A percentile compares a stretch with the other conserved stretches of the same genome.
phyloP scores from a whole-genome alignment of 2,329 filamentous ascomycete genomes.

The Cladophialophora yegresii region DNA sequence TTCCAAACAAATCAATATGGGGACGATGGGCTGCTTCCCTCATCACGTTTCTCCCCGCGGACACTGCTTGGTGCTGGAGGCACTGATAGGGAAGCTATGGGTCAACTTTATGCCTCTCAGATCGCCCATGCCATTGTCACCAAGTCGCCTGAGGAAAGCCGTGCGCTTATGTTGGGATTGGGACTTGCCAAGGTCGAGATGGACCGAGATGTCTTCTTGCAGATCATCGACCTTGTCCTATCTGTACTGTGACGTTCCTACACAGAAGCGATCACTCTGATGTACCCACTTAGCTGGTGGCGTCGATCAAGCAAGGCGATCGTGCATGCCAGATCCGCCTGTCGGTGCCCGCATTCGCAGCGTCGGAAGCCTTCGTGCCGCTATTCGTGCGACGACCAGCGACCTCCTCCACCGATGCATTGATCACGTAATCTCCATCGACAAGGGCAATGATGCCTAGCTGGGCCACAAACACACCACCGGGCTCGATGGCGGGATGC shows the following conservation, averaged over 20 bases:
- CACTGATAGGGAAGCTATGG: conserved; percentile 75
- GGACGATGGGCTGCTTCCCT: conserved; percentile 67
- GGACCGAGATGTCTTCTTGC: conserved; percentile 34
- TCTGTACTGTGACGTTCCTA: conserved; percentile 29
- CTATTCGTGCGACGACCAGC: conserved; percentile 31
- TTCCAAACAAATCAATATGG: conserved; percentile 46
- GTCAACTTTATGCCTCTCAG: conserved; percentile 86
- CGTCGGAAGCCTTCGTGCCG: conserved; percentile 33
- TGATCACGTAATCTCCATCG: conserved; percentile 78
- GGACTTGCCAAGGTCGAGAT: conserved; percentile 39
- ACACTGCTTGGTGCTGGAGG: conserved; percentile 83
- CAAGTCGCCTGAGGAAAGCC: conserved; percentile 64
- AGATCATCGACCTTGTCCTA: conserved; percentile 35
- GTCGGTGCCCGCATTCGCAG: conserved; percentile 25
- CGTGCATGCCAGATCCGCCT: conserved; percentile 42
- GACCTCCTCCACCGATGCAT: conserved; percentile 79
- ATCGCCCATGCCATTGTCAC: conserved; percentile 78
- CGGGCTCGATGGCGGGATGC: conserved; percentile 59
- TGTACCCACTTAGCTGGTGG: conserved; percentile 16
- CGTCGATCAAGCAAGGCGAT: conserved; percentile 40
- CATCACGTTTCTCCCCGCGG: conserved; percentile 78
- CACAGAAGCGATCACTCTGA: background rate
- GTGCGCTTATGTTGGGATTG: conserved; percentile 56
- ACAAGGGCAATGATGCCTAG: conserved; percentile 75
- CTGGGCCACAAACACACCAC: conserved; percentile 60